These are phyloP conservation scores for Trichothecium sympodiale DNA, from an alignment of 2,329 filamentous ascomycete genomes.

Conservation along the genomic window DNA sequence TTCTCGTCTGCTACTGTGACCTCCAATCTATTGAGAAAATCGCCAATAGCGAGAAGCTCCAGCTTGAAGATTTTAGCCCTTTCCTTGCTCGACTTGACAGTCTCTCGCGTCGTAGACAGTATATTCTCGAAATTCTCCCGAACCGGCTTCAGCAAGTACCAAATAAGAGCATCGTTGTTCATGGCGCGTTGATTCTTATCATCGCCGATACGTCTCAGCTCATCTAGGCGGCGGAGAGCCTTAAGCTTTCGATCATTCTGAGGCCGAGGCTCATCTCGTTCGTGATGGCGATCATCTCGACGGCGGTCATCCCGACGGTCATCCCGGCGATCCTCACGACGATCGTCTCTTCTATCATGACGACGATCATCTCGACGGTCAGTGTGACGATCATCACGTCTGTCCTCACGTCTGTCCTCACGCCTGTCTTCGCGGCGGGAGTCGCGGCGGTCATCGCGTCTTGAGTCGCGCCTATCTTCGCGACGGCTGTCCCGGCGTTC, in stretches of 20 bases:
- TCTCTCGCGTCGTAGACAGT: constrained; percentile 49
- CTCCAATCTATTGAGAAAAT: constrained; percentile 42
- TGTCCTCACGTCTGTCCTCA: constrained; percentile 18
- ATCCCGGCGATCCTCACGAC: constrained; percentile 8
- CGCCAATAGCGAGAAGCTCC: constrained; percentile 50
- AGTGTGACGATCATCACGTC: constrained; percentile 21
- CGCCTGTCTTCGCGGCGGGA: constrained; percentile 12
- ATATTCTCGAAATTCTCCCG: constrained; percentile 48
- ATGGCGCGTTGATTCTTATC: constrained; percentile 35
- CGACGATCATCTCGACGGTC: constrained; percentile 13
- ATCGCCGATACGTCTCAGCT: constrained; percentile 34
- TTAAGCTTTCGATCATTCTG: constrained; percentile 29
- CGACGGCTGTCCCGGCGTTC: constrained; percentile 8
- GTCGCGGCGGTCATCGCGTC: constrained; percentile 15
- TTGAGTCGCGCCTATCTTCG: constrained; percentile 9
- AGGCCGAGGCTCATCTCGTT: constrained; percentile 17
- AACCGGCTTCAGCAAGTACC: constrained; percentile 45
- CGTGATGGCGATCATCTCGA: constrained; percentile 6
- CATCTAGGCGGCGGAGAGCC: constrained; percentile 28
- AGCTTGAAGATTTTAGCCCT: constrained; percentile 50
- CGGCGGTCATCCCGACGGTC: constrained; percentile 10
- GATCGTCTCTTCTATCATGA: constrained; percentile 6
- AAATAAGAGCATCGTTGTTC: constrained; percentile 35
- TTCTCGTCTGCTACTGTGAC: constrained; percentile 28
- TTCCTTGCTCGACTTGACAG: constrained; percentile 50